Evolutionary conservation across 2,329 filamentous ascomycete species (phyloP).

Genomic region (Cryoendolithus antarcticus): DNA sequence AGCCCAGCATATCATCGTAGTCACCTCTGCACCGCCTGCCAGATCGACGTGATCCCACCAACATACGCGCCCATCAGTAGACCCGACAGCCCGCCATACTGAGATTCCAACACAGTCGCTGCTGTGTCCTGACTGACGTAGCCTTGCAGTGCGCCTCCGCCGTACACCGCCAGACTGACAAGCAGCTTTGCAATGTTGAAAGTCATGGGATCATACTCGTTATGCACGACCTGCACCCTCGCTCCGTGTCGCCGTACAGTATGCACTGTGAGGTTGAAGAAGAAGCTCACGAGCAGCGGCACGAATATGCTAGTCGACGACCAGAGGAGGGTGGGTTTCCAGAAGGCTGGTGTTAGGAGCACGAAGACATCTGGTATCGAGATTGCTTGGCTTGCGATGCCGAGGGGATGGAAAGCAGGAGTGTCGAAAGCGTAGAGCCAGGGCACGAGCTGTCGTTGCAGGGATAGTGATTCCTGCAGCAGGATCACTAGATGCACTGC

Average conservation of each 20-base stretch:
- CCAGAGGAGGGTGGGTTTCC: slow-evolving; percentile 63
- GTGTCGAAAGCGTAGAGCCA: slow-evolving; percentile 62
- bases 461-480: slow-evolving; percentile 55
- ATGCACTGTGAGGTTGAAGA: slow-evolving; percentile 69
- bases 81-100: slow-evolving; percentile 61
- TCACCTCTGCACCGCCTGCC: slow-evolving; percentile 59
- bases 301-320: slow-evolving; percentile 53
- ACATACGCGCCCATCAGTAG: slow-evolving; percentile 57
- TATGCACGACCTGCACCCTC: slow-evolving; percentile 32
- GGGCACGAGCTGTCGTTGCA: slow-evolving; percentile 60
- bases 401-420: slow-evolving; percentile 46
- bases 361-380: slow-evolving; percentile 70
- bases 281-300: slow-evolving; percentile 66
- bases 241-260: slow-evolving; percentile 33
- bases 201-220: slow-evolving; percentile 68
- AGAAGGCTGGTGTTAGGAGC: slow-evolving; percentile 66
- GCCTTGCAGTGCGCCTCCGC: slow-evolving; percentile 51
- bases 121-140: slow-evolving; percentile 49
- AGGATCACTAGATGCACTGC: slow-evolving; percentile 58
- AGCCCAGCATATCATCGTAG: background rate
- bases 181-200: slow-evolving; percentile 86
- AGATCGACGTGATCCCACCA: slow-evolving; percentile 57
- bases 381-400: slow-evolving; percentile 39
- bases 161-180: slow-evolving; percentile 69
- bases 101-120: slow-evolving; percentile 48